A percentile compares a stretch with the other conserved stretches of the same genome.
phyloP scores from a whole-genome alignment of 2,329 filamentous ascomycete species.

The Bipolaris gigantea region DNA sequence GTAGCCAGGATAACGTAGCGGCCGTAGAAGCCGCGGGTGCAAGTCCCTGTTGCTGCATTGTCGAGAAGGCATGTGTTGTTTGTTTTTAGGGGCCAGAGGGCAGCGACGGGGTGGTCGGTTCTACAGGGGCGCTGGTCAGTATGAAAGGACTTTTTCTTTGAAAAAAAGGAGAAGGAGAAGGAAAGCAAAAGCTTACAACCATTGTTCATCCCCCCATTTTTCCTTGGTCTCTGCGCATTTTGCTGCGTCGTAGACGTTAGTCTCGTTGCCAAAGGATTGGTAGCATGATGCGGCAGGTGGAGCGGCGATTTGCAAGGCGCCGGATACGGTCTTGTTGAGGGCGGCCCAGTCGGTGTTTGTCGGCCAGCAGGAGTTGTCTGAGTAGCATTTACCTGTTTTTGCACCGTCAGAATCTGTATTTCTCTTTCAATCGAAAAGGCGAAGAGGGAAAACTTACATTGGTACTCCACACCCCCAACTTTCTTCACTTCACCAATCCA shows the following conservation, averaged over 20 bases:
- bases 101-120: constrained; percentile 37
- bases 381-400: constrained; percentile 36
- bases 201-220: constrained; percentile 37
- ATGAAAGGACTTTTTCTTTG: no score
- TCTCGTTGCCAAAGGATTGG: constrained; percentile 25
- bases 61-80: constrained; percentile 40
- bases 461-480: constrained; percentile 27
- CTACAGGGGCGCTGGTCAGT: constrained; percentile 15
- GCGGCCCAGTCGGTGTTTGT: constrained; percentile 28
- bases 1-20: constrained; percentile 41
- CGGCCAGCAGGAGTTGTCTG: constrained; percentile 41
- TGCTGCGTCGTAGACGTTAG: constrained; percentile 27
- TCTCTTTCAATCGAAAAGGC: background rate
- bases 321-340: constrained; percentile 36
- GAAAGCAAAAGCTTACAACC: constrained; percentile 24
- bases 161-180: background rate
- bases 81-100: constrained; percentile 39
- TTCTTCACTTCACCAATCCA: constrained; percentile 39
- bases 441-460: constrained; percentile 17
- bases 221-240: constrained; percentile 32
- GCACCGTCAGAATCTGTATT: background rate
- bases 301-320: constrained; percentile 31
- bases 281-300: constrained; percentile 39
- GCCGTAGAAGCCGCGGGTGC: constrained; percentile 40
- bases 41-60: constrained; percentile 30